phyloP scores from a whole-genome alignment of 129 eudicot genomes.

The Saussurea involucrata region DNA sequence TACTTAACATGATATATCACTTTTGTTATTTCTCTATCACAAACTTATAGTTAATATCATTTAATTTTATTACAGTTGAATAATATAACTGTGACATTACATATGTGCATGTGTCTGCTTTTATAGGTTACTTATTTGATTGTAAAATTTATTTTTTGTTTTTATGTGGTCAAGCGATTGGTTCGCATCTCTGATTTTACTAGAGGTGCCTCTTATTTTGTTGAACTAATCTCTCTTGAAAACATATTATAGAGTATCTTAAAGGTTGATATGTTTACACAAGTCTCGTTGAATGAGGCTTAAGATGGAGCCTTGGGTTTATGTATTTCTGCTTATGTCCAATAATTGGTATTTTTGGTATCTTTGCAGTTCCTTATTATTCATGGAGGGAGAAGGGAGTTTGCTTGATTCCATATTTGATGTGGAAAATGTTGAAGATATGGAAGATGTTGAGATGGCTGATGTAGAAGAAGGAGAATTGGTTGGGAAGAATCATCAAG shows the following conservation, averaged over 20 bases:
- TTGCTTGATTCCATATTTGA: conserved; percentile 58
- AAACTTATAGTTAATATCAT: too few species aligned
- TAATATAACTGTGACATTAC: too few species aligned
- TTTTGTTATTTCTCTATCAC: too few species aligned
- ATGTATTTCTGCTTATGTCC: not conserved
- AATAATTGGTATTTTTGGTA: not conserved
- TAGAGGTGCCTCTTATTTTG: too few species aligned
- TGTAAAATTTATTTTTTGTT: too few species aligned
- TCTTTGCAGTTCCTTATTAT: conserved; percentile 22
- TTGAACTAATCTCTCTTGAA: not conserved
- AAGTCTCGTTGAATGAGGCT: not conserved
- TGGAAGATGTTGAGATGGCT: conserved; percentile 75
- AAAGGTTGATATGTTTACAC: not conserved
- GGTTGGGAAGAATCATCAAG: conserved; percentile 31
- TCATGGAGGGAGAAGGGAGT: conserved; percentile 77
- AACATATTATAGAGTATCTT: not conserved
- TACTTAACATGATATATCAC: too few species aligned
- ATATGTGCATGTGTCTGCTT: too few species aligned
- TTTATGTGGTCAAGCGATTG: too few species aligned
- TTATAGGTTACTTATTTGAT: too few species aligned
- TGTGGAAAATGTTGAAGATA: conserved; percentile 47
- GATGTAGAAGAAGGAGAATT: conserved; percentile 93
- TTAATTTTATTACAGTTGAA: too few species aligned
- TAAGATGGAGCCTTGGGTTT: not conserved
- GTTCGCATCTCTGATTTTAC: too few species aligned